Evolutionary conservation across 2,329 filamentous ascomycete species (phyloP).

Genomic region (Colletotrichum theobromicola): DNA sequence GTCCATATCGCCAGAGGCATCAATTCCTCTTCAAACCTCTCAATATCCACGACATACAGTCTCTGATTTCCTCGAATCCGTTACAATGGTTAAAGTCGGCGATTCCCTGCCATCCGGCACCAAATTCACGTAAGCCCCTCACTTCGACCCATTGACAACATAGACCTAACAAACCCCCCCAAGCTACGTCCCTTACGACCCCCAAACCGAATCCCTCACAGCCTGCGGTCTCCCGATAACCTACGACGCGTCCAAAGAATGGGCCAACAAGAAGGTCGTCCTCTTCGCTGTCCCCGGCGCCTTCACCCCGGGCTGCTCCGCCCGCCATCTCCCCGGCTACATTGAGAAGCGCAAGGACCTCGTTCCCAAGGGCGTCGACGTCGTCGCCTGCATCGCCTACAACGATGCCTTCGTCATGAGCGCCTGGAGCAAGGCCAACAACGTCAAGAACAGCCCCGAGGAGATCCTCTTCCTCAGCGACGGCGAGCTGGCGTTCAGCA

Average conservation of each 20-base stretch:
- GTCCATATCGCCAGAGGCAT: not conserved
- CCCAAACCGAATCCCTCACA: constrained; percentile 71
- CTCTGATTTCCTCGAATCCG: not conserved
- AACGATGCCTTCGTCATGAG: constrained; percentile 90
- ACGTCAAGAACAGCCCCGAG: constrained; percentile 67
- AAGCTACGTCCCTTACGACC: constrained; percentile 79
- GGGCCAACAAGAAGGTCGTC: constrained; percentile 61
- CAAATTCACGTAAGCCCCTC: constrained; percentile 64
- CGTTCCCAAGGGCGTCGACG: constrained; percentile 80
- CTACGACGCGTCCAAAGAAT: constrained; percentile 72
- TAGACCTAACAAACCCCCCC: constrained; percentile 63
- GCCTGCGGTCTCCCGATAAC: constrained; percentile 78
- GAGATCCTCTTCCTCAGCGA: constrained; percentile 78
- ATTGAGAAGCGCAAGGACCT: constrained; percentile 73
- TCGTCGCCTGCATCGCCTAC: constrained; percentile 79
- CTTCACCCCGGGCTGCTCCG: constrained; percentile 87
- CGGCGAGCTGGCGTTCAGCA: constrained; percentile 70
- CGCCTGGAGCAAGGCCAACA: constrained; percentile 89
- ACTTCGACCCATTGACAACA: not conserved
- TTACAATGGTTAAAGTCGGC: constrained; percentile 67
- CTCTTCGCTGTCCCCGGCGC: constrained; percentile 68
- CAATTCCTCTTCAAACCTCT: not conserved
- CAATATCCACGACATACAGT: not conserved
- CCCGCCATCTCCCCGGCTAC: constrained; percentile 81
- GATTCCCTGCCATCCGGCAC: constrained; percentile 83